These are phyloP conservation scores for Polymyxa betae DNA, from an alignment of 208 protist genomes.

Conservation along the genomic window DNA sequence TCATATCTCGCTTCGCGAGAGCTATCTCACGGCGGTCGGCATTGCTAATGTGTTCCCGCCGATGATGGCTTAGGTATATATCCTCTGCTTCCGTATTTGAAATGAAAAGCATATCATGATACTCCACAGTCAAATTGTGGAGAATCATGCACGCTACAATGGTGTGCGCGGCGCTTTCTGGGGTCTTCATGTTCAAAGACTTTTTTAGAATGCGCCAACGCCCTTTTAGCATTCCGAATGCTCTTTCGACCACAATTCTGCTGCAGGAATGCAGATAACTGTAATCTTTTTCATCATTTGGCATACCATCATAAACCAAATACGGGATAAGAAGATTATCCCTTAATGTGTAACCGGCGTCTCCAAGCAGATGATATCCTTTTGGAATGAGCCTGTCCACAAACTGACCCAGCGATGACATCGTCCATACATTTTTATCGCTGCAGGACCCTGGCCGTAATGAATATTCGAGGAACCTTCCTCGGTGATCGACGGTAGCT, in stretches of 20 bases:
- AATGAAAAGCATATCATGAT: not conserved
- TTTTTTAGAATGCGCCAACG: not conserved
- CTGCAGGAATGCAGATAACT: not conserved
- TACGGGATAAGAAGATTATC: not conserved
- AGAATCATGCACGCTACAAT: not conserved
- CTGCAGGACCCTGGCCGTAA: slow-evolving; percentile 42
- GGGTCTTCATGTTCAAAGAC: not conserved
- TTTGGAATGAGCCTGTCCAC: not conserved
- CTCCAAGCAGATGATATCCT: not conserved
- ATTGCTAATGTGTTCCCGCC: not conserved
- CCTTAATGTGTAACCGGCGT: not conserved
- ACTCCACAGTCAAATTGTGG: not conserved
- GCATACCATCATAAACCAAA: not conserved
- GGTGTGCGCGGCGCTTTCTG: not conserved
- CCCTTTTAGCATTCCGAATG: slow-evolving; percentile 7
- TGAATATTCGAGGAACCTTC: slow-evolving; percentile 15
- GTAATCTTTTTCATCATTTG: not conserved
- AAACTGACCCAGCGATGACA: not conserved
- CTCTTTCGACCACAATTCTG: not conserved
- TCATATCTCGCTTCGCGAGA: not conserved
- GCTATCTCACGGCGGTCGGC: not conserved
- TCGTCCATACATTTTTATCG: slow-evolving; percentile 50
- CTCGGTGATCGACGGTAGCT: not conserved
- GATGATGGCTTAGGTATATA: not conserved
- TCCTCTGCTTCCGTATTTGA: not conserved